Conservation (phyloP, 805 yeast species). For the Sporopachydermia quercuum region DNA sequence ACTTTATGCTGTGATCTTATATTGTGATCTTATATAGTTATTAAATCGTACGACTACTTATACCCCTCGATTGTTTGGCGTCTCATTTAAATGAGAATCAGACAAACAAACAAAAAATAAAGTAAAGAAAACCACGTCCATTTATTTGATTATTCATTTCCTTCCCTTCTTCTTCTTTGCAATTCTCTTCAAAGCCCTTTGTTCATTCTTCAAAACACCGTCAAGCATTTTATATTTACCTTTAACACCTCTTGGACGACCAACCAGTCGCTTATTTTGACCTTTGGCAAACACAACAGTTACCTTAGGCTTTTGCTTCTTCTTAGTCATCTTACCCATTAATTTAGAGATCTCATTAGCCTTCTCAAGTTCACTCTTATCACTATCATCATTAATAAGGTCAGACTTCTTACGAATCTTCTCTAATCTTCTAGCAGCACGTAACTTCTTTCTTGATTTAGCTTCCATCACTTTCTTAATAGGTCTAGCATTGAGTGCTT, state of each 20-base stretch:
- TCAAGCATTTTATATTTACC: slow-evolving; percentile 99
- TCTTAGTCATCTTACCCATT: slow-evolving; percentile 65
- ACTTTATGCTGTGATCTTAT: too few relatives aligned
- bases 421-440: slow-evolving; percentile 77
- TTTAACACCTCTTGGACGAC: slow-evolving; percentile 93
- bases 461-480: slow-evolving; percentile 98
- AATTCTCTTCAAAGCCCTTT: slow-evolving; percentile 80
- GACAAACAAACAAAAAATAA: too few relatives aligned
- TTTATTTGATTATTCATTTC: slow-evolving; percentile 6
- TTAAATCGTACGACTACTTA: too few relatives aligned
- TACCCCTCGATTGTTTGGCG: too few relatives aligned
- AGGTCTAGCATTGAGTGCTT: slow-evolving; percentile 88
- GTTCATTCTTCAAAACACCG: slow-evolving; percentile 95
- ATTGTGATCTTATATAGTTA: too few relatives aligned
- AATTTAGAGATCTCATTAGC: slow-evolving; percentile 82
- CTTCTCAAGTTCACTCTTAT: slow-evolving; percentile 84
- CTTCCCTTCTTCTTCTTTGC: slow-evolving; percentile 70
- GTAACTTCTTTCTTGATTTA: slow-evolving; percentile 87
- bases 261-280: slow-evolving; percentile 68
- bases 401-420: slow-evolving; percentile 88
- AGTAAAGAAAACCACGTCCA: not conserved
- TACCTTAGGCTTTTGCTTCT: slow-evolving; percentile 70
- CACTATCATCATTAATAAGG: slow-evolving; percentile 71
- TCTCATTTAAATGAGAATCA: too few relatives aligned
- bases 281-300: slow-evolving; percentile 85